These are phyloP conservation scores for Scopulariopsis brevicaulis DNA, from an alignment of 2,329 filamentous ascomycete genomes.

Conservation along the genomic window DNA sequence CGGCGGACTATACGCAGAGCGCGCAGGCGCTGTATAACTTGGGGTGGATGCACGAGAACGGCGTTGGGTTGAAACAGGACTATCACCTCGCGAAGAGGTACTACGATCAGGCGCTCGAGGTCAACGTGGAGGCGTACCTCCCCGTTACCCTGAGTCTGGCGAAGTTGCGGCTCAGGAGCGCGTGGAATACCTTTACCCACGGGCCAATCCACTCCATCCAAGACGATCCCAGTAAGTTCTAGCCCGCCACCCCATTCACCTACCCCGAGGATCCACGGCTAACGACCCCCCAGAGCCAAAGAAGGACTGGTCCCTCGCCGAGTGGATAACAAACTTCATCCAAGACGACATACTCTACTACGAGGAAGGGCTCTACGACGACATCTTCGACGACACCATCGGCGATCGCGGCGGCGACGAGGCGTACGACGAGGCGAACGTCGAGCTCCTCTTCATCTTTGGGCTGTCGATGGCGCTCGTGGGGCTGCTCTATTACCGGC, in stretches of 20 bases:
- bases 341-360: slow-evolving; percentile 57
- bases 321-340: slow-evolving; percentile 83
- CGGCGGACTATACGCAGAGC: slow-evolving; percentile 82
- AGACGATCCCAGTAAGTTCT: slow-evolving; percentile 67
- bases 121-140: slow-evolving; percentile 86
- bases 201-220: slow-evolving; percentile 89
- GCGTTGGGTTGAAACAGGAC: slow-evolving; percentile 82
- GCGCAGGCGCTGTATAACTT: slow-evolving; percentile 95
- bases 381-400: slow-evolving; percentile 42
- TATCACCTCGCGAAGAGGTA: slow-evolving; percentile 95
- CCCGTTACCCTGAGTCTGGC: slow-evolving; percentile 82
- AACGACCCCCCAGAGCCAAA: slow-evolving; percentile 38
- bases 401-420: slow-evolving; percentile 49
- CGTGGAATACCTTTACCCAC: slow-evolving; percentile 87
- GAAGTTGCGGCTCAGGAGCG: slow-evolving; percentile 74
- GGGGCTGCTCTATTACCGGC: slow-evolving; percentile 71
- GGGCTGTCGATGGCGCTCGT: slow-evolving; percentile 63
- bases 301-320: slow-evolving; percentile 65
- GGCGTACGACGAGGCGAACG: slow-evolving; percentile 61
- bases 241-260: neutral
- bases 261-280: neutral
- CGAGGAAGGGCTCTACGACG: slow-evolving; percentile 44
- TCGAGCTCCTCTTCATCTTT: slow-evolving; percentile 80
- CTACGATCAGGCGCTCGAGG: slow-evolving; percentile 85
- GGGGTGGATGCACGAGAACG: slow-evolving; percentile 99